Evolutionary conservation across 805 yeast genomes (phyloP), one percentile per base, ranked within the genome.

Genomic region (Kodamaea restingae): DNA sequence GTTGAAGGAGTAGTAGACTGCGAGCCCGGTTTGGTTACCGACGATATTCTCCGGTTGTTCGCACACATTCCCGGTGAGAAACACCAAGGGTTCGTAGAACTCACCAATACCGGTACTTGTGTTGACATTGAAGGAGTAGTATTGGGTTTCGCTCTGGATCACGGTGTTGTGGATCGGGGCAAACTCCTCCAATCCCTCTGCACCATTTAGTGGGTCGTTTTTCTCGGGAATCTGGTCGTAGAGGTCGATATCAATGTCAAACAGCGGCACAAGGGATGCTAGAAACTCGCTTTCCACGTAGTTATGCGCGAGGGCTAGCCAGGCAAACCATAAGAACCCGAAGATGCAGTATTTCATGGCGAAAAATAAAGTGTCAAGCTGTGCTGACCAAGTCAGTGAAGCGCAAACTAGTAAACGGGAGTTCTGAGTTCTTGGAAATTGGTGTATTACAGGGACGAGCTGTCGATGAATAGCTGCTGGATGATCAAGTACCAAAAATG

Each of bases 21-120:
- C 56, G 27, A 67, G 46, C 40, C 59, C 46, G 2, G 65, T 45
- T 20, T 54, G 52, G 39, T 55, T 49, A n/a, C 39, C 49, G 1
- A 27, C 32, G 10, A 56, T 35, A 40, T 58, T 51, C 7, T 22
- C 36, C 1, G 73, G 44, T 17, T 43, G 21, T 4, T 55, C 45
- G 45, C 80, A 76, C 10, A 76, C 61, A 39, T 75, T 74, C 2
- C 78, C 81, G 11, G 77, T 69, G 12, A 76, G 42, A 46, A 73
- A 76, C 31, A 76, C 60, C 54, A 75, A 58, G 38, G 65, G 59
- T 47, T 76, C 71, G 49, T 67, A 74, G 44, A 62, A 62, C 29
- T 65, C 65, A 2, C 76, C 73, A 18, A 73, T 38, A 1, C 76
- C 78, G 2, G 64, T 51, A 4, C 71, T 56, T 2, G 71, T 63